These are phyloP conservation scores for Gaeumannomyces tritici DNA, from an alignment of 2,329 filamentous ascomycete genomes.

Conservation along the genomic window DNA sequence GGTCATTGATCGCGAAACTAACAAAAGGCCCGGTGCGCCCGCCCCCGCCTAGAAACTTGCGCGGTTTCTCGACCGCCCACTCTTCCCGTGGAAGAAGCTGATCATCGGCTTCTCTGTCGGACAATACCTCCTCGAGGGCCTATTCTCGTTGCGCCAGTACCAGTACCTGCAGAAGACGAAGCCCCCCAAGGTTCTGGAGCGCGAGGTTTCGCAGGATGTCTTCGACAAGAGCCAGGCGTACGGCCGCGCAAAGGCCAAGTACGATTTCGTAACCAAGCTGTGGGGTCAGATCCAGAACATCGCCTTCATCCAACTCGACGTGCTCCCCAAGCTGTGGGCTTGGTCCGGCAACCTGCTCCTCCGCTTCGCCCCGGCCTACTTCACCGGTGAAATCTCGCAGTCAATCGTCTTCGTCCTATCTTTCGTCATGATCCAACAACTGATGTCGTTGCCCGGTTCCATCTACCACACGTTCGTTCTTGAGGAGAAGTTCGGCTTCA, in stretches of 20 bases:
- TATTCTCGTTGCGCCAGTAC: slow-evolving; percentile 86
- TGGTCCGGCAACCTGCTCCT: slow-evolving; percentile 67
- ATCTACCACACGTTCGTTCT: slow-evolving; percentile 94
- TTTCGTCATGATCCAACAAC: slow-evolving; percentile 73
- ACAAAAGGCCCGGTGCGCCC: slow-evolving; percentile 2
- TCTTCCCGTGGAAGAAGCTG: slow-evolving; percentile 96
- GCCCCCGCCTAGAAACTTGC: slow-evolving; percentile 59
- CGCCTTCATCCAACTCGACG: slow-evolving; percentile 80
- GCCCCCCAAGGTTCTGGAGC: slow-evolving; percentile 76
- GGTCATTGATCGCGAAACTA: not conserved
- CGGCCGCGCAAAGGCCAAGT: slow-evolving; percentile 90
- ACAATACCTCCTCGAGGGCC: slow-evolving; percentile 83
- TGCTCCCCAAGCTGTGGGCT: slow-evolving; percentile 85
- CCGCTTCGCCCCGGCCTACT: slow-evolving; percentile 64
- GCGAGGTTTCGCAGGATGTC: slow-evolving; percentile 80
- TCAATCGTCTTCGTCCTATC: slow-evolving; percentile 86
- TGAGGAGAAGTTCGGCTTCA: slow-evolving; percentile 96
- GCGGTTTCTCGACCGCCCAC: slow-evolving; percentile 76
- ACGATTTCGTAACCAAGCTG: slow-evolving; percentile 69
- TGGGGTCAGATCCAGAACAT: slow-evolving; percentile 84
- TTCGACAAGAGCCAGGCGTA: slow-evolving; percentile 96
- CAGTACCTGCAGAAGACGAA: slow-evolving; percentile 69
- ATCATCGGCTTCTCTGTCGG: slow-evolving; percentile 90
- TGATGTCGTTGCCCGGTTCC: slow-evolving; percentile 68
- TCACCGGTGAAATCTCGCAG: slow-evolving; percentile 87